These are phyloP conservation scores for Anethum foeniculum DNA, from an alignment of 140 eudicot species.

Conservation along the genomic window DNA sequence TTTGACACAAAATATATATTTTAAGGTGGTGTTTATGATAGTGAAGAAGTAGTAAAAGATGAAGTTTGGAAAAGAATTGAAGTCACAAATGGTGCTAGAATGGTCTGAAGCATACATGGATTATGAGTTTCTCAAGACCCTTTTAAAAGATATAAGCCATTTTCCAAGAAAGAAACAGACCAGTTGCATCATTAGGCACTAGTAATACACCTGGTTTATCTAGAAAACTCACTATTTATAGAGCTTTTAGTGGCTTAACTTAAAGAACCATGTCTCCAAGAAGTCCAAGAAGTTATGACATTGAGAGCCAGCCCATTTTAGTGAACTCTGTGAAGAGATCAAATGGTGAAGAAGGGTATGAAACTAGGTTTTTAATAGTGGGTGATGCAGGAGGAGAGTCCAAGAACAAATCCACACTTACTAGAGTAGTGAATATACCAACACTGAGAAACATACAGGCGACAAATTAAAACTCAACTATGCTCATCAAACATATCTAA, in stretches of 20 bases:
- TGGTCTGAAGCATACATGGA: neutral
- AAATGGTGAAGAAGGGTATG: constrained; percentile 28
- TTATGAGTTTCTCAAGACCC: neutral
- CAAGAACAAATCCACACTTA: too few species aligned
- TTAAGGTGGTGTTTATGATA: neutral
- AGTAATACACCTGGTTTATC: constrained; percentile 5
- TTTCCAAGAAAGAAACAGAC: too few species aligned
- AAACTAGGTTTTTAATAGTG: constrained; percentile 31
- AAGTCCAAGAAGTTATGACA: constrained; percentile 20
- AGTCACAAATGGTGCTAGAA: neutral
- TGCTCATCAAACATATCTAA: too few species aligned
- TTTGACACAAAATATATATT: neutral
- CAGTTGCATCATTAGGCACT: neutral
- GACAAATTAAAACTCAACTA: too few species aligned
- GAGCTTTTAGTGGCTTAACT: constrained; percentile 46
- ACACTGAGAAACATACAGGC: too few species aligned
- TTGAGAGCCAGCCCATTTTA: constrained; percentile 48
- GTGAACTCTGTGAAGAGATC: constrained; percentile 30
- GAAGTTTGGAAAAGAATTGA: neutral
- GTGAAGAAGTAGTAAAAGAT: neutral
- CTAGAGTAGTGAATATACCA: too few species aligned
- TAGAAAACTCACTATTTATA: constrained; percentile 35
- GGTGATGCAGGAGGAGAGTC: too few species aligned
- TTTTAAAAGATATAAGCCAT: neutral
- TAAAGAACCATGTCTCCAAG: neutral